Conservation (phyloP, 2,329 filamentous ascomycete genomes). For the Diplodia seriata region DNA sequence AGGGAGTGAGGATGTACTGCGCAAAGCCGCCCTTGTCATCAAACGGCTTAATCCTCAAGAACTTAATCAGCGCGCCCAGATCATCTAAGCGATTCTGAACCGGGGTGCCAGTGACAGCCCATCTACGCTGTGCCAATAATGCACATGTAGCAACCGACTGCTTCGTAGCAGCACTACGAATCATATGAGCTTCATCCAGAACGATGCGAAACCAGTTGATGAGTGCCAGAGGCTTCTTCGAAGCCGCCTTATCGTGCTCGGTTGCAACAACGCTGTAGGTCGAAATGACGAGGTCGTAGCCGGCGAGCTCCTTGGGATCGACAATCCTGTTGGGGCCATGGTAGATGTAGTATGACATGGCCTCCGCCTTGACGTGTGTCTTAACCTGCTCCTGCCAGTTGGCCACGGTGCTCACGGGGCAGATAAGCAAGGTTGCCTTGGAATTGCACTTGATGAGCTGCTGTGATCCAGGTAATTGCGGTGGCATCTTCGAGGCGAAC, state of each 20-base stretch:
- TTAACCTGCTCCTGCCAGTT: constrained; percentile 96
- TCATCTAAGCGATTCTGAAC: constrained; percentile 95
- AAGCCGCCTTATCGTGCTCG: constrained; percentile 69
- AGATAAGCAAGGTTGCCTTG: constrained; percentile 83
- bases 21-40: constrained; percentile 78
- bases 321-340: constrained; percentile 80
- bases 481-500: constrained; percentile 65
- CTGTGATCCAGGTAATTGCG: constrained; percentile 42
- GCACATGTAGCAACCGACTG: constrained; percentile 86
- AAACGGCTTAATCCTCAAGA: constrained; percentile 84
- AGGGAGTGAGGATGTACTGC: constrained; percentile 80
- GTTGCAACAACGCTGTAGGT: constrained; percentile 89
- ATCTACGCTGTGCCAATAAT: constrained; percentile 80
- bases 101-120: constrained; percentile 97
- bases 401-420: constrained; percentile 85
- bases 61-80: constrained; percentile 83
- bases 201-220: constrained; percentile 94
- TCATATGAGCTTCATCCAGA: constrained; percentile 92
- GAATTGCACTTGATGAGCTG: constrained; percentile 62
- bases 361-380: constrained; percentile 72
- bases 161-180: constrained; percentile 81
- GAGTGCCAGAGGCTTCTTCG: constrained; percentile 71
- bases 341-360: constrained; percentile 79
- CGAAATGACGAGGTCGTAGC: constrained; percentile 86
- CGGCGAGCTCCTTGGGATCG: constrained; percentile 68